phyloP scores from a whole-genome alignment of 192 early-diverging fungal genomes.

The Entrophospora sp. region DNA sequence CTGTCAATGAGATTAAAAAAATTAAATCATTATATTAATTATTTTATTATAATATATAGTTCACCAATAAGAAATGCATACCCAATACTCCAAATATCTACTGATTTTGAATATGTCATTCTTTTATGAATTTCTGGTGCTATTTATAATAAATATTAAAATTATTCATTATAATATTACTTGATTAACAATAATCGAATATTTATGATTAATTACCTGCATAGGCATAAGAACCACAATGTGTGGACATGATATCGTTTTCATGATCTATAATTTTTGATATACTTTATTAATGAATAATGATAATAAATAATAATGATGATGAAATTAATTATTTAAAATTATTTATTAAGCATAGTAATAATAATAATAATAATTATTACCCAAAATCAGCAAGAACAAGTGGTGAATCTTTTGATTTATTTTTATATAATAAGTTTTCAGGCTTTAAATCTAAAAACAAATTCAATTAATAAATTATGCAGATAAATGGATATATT shows the following conservation, averaged over 20 bases:
- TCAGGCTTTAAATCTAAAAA: conserved; percentile 81
- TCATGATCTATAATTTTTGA: conserved; percentile 53
- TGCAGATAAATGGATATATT: too few relatives aligned
- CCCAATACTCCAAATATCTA: conserved; percentile 92
- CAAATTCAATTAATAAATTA: too few relatives aligned
- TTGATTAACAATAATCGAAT: neutral
- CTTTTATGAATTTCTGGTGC: conserved; percentile 81
- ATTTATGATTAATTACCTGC: conserved; percentile 25
- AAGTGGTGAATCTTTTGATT: conserved; percentile 53
- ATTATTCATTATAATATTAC: neutral
- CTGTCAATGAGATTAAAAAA: conserved; percentile 25
- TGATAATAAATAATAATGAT: neutral
- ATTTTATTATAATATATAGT: too few relatives aligned
- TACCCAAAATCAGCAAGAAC: conserved; percentile 84
- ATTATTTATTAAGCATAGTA: neutral
- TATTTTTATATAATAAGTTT: conserved; percentile 72
- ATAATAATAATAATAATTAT: neutral
- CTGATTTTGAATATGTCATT: conserved; percentile 76
- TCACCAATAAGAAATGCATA: too few relatives aligned
- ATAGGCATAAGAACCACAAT: conserved; percentile 84
- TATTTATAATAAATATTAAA: conserved; percentile 24
- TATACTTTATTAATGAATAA: conserved; percentile 37
- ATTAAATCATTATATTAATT: too few relatives aligned
- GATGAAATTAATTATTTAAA: neutral
- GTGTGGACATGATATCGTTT: conserved; percentile 60